Evolutionary conservation across 106 monocot species (phyloP), one percentile per base, ranked within the genome.

Genomic region (Dactylorhiza incarnata): DNA sequence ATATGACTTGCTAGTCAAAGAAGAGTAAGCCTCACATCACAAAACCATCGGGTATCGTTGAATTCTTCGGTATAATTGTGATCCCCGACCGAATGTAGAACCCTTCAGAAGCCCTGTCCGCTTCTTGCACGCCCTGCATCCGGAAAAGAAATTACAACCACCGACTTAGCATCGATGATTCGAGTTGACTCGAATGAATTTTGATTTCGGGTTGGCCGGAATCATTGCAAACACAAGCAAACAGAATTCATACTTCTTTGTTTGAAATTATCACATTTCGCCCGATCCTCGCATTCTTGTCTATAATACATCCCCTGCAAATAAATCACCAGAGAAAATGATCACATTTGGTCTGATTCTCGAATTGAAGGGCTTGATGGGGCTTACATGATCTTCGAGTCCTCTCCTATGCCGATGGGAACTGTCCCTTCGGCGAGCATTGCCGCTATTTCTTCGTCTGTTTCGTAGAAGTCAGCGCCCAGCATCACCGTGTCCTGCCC

Each of bases 391-490:
- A 96, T 91, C 54, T 79, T 89, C 45, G 96, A 86, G 82, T 96
- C 93, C 76, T 91, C 87, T 81, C 96, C 96, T 7, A 96, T 89
- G 56, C 96, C 96, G 46, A 93, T 48, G 16, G 93, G 96, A 68
- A 96, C 96, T 78, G 75, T 83, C 50, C 96, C 96, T 87, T 96
- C 90, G 54, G 90, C 85, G 7, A 93, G 55, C 71, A 93, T 55
- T 50, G 90, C 76, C 65, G 85, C 81, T 56, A 83, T 63, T 77
- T 96, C 96, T 22, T 23, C 81, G 17, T 91, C 93, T 5, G 93
- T 96, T 84, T 93, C 93, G 24, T 96, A 96, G 72, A 78, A 93
- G 81, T 96, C 96, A 29, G 96, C 96, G 76, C 96, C 96, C 14
- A 96, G 82, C 96, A 96, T 91, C 47, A 96, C 91, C n/a, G 86